phyloP scores from a whole-genome alignment of 2,329 filamentous ascomycete species.

The Fusarium mangiferae region DNA sequence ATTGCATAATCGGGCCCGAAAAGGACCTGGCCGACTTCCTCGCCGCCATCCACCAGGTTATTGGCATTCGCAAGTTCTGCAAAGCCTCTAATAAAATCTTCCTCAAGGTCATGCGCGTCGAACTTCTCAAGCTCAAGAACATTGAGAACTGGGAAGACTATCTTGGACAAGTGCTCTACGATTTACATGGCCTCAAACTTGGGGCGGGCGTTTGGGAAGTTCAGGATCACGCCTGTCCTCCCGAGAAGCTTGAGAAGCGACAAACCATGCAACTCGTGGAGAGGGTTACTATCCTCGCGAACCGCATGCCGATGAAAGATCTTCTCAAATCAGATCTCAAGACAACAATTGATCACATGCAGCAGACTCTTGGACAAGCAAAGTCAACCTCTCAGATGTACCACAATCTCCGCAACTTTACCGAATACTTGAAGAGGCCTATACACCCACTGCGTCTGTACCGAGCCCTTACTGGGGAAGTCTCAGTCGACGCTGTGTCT shows the following conservation, averaged over 20 bases:
- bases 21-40: conserved; percentile 83
- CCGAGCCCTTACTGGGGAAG: conserved; percentile 80
- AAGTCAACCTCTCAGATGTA: conserved; percentile 83
- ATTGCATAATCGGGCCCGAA: conserved; percentile 71
- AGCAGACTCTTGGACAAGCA: conserved; percentile 82
- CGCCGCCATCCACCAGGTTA: conserved; percentile 81
- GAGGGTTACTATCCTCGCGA: conserved; percentile 82
- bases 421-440: conserved; percentile 81
- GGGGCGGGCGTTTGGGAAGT: conserved; percentile 73
- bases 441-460: conserved; percentile 85
- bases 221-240: conserved; percentile 81
- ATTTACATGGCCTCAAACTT: conserved; percentile 84
- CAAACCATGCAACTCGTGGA: conserved; percentile 86
- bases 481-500: conserved; percentile 76
- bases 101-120: conserved; percentile 86
- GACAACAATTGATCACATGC: conserved; percentile 90
- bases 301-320: conserved; percentile 88
- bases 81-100: conserved; percentile 88
- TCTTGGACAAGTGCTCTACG: conserved; percentile 84
- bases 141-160: conserved; percentile 88
- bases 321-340: conserved; percentile 91
- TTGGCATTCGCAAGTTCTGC: conserved; percentile 87
- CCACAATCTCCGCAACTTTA: conserved; percentile 88
- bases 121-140: conserved; percentile 79
- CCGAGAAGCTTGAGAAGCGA: conserved; percentile 80